These are phyloP conservation scores for Dendryphion nanum DNA, from an alignment of 2,329 filamentous ascomycete genomes.

Conservation along the genomic window DNA sequence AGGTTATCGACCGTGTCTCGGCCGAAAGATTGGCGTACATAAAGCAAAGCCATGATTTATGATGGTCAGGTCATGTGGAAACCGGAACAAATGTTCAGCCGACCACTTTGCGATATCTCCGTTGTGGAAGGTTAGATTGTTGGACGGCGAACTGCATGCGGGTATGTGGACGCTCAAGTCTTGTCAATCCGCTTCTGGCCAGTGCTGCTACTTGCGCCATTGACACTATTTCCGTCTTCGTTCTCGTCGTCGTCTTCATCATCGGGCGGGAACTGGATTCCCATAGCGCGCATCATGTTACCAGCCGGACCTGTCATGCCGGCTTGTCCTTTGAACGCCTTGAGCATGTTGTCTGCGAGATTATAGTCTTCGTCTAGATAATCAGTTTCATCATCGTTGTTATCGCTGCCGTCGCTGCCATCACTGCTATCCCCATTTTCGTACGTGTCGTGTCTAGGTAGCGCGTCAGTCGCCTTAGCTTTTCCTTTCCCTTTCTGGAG, in stretches of 20 bases:
- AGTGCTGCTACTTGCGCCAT: neutral
- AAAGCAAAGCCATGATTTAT: too few species aligned
- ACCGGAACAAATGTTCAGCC: neutral
- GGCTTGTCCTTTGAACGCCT: conserved; percentile 88
- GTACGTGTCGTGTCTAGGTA: too few species aligned
- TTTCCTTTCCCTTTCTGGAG: conserved; percentile 28
- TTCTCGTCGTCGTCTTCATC: conserved; percentile 55
- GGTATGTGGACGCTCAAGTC: too few species aligned
- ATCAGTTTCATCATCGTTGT: conserved; percentile 51
- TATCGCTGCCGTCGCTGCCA: conserved; percentile 13
- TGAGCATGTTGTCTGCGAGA: conserved; percentile 83
- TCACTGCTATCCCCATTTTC: conserved; percentile 5
- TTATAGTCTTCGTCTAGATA: conserved; percentile 78
- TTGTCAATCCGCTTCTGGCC: too few species aligned
- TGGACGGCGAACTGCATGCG: too few species aligned
- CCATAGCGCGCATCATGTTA: conserved; percentile 85
- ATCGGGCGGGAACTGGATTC: conserved; percentile 75
- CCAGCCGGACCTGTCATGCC: conserved; percentile 83
- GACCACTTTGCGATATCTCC: neutral
- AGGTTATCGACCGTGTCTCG: too few species aligned
- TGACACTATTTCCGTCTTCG: neutral
- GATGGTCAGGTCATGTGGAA: neutral
- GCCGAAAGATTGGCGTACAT: too few species aligned
- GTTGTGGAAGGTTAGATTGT: neutral
- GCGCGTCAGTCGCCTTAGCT: conserved; percentile 11